A percentile compares a stretch with the other conserved stretches of the same genome.
phyloP scores from a whole-genome alignment of 306 rosid genomes.

The Neltuma alba region DNA sequence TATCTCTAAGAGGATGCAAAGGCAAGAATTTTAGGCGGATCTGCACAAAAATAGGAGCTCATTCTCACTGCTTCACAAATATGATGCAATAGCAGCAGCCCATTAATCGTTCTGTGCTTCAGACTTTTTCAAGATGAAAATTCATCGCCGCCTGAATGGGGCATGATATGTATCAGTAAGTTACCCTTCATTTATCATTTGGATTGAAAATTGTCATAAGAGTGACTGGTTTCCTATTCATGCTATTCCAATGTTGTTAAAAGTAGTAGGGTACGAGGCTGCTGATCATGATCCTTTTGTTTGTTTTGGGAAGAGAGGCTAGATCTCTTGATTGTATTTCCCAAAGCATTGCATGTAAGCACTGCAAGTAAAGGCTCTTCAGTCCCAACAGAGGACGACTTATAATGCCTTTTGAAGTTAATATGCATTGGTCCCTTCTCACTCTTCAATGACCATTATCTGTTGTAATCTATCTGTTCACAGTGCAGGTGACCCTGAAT shows the following conservation, averaged over 20 bases:
- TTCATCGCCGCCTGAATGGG: not conserved
- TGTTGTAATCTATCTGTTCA: not conserved
- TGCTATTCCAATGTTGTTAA: not conserved
- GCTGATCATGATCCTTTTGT: not conserved
- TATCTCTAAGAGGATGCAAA: constrained; percentile 62
- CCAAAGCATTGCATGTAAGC: not conserved
- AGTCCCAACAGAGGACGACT: too few relatives aligned
- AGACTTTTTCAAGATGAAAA: not conserved
- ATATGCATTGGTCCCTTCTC: not conserved
- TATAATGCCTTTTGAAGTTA: not conserved
- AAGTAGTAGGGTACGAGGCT: not conserved
- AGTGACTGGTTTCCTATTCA: not conserved
- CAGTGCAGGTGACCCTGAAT: not conserved
- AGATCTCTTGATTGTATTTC: not conserved
- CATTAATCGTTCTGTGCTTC: not conserved
- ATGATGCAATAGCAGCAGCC: not conserved
- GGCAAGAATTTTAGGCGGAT: constrained; percentile 22
- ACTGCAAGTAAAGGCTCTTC: too few relatives aligned
- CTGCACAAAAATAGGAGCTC: constrained; percentile 24
- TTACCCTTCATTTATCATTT: not conserved
- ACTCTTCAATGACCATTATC: not conserved
- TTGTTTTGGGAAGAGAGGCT: not conserved
- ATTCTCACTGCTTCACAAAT: not conserved
- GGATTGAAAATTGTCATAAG: not conserved
- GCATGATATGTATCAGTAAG: not conserved